A percentile compares a stretch with the other conserved stretches of the same genome.
Conservation (phyloP, 306 rosid genomes). For the Ormosia semicastrata region DNA sequence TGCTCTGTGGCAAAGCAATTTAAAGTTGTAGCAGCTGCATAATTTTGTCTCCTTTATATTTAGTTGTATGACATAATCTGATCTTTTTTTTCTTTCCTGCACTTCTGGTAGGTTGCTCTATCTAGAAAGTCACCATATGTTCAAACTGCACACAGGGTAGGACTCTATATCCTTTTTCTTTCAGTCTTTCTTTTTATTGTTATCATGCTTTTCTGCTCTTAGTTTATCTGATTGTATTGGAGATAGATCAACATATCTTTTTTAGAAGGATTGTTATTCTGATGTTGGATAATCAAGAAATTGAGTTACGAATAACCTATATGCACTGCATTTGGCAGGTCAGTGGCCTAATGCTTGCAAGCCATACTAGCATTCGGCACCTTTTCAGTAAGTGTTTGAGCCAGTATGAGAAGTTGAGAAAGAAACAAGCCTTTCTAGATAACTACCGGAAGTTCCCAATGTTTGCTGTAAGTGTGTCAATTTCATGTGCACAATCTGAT, state of each 20-base stretch:
- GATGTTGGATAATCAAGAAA: background rate
- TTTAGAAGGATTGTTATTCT: background rate
- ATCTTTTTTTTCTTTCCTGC: background rate
- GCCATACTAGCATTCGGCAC: conserved; percentile 97
- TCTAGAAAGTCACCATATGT: conserved; percentile 98
- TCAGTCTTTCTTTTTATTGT: background rate
- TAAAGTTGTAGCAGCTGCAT: conserved; percentile 11
- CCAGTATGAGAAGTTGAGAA: conserved; percentile 90
- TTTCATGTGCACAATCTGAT: conserved; percentile 9
- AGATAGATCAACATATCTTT: background rate
- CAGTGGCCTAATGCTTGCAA: conserved; percentile 97
- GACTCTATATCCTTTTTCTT: conserved; percentile 12
- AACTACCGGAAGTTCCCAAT: conserved; percentile 97
- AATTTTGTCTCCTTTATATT: conserved; percentile 1
- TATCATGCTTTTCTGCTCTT: background rate
- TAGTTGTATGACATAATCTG: conserved; percentile 2
- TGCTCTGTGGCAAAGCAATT: conserved; percentile 17
- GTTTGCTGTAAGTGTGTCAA: conserved; percentile 81
- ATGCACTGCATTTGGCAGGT: conserved; percentile 56
- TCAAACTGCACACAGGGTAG: conserved; percentile 95
- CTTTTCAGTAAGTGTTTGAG: conserved; percentile 97
- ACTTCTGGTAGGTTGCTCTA: conserved; percentile 74
- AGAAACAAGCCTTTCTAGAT: conserved; percentile 98
- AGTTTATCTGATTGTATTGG: conserved; percentile 14
- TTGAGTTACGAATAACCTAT: conserved; percentile 20